Percentiles rank a stretch among this genome's conserved stretches.
Evolutionary conservation across 805 yeast genomes (phyloP).

Genomic region (Priceomyces carsonii): DNA sequence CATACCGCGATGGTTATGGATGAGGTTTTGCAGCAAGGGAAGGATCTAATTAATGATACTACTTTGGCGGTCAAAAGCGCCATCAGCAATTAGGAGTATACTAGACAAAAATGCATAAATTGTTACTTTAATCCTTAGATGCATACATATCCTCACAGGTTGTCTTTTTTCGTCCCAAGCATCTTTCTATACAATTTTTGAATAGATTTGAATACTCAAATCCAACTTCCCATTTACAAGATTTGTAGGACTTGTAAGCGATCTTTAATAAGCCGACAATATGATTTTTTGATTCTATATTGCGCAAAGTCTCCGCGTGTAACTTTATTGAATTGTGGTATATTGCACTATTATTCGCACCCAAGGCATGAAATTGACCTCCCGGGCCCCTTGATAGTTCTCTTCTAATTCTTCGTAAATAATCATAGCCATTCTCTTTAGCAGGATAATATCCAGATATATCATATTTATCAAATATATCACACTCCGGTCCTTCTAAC

Average conservation of each 20-base stretch:
- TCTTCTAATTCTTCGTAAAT: constrained; percentile 49
- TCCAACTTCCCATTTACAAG: constrained; percentile 57
- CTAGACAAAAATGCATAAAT: not conserved
- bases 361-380: constrained; percentile 12
- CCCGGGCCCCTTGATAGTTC: constrained; percentile 38
- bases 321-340: constrained; percentile 44
- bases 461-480: constrained; percentile 23
- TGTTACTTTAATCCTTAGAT: too few species aligned
- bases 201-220: constrained; percentile 55
- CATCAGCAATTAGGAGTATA: constrained; percentile 13
- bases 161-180: constrained; percentile 48
- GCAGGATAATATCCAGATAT: constrained; percentile 23
- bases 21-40: constrained; percentile 34
- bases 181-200: constrained; percentile 54
- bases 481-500: constrained; percentile 48
- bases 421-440: constrained; percentile 51
- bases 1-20: constrained; percentile 55
- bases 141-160: constrained; percentile 54
- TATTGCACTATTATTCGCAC: constrained; percentile 21
- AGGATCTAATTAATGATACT: constrained; percentile 29
- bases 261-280: constrained; percentile 56
- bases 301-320: constrained; percentile 41
- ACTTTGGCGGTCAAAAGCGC: constrained; percentile 29
- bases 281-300: constrained; percentile 45
- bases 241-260: constrained; percentile 34